Evolutionary conservation across 805 yeast genomes (phyloP).

Genomic region (Schizosaccharomyces osmophilus): DNA sequence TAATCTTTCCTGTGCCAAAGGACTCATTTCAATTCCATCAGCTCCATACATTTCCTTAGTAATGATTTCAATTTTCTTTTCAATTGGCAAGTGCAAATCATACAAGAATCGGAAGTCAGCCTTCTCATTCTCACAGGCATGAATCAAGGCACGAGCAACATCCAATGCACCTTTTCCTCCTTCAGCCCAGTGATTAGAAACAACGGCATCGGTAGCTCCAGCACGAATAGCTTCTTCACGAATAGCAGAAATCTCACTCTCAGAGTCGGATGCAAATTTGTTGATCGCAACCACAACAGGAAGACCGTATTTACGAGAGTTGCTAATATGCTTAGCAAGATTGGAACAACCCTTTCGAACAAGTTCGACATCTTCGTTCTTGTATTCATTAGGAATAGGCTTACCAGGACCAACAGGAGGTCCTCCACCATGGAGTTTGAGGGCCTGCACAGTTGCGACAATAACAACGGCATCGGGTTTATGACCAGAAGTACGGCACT

Average conservation of each 20-base stretch:
- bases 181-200: constrained; percentile 81
- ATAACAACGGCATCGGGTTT: constrained; percentile 75
- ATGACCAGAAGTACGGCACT: constrained; percentile 76
- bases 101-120: constrained; percentile 42
- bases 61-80: constrained; percentile 52
- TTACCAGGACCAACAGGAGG: constrained; percentile 90
- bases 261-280: constrained; percentile 61
- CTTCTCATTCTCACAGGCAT: constrained; percentile 24
- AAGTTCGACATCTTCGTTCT: constrained; percentile 55
- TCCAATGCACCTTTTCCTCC: constrained; percentile 81
- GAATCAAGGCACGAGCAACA: constrained; percentile 61
- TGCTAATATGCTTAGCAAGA: constrained; percentile 69
- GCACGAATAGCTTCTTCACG: constrained; percentile 60
- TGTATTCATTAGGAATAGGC: constrained; percentile 58
- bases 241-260: constrained; percentile 54
- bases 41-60: constrained; percentile 89
- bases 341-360: constrained; percentile 64
- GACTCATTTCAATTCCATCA: constrained; percentile 52
- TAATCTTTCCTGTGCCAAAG: constrained; percentile 58
- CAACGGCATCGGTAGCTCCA: constrained; percentile 84
- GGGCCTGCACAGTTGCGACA: constrained; percentile 91
- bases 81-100: constrained; percentile 42
- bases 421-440: constrained; percentile 91
- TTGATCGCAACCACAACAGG: constrained; percentile 92
- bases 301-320: constrained; percentile 60